Evolutionary conservation across 2,329 filamentous ascomycete species (phyloP).

Genomic region (Cladorrhinum sp.): DNA sequence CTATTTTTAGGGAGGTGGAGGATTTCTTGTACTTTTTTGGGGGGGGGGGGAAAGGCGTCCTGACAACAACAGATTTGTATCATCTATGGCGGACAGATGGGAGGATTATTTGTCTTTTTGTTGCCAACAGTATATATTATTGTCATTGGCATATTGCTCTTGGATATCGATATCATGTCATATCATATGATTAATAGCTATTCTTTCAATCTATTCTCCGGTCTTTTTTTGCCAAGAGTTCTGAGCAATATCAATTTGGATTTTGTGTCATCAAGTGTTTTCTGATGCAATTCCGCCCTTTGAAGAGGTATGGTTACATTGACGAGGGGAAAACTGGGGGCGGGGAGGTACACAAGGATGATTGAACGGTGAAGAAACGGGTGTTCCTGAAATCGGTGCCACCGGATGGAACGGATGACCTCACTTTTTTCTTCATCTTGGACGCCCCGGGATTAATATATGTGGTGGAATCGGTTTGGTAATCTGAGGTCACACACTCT

Average conservation of each 20-base stretch:
- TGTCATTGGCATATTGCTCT: neutral
- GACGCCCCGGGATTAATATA: too few relatives aligned
- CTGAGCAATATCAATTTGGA: neutral
- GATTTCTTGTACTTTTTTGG: neutral
- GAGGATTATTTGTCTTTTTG: neutral
- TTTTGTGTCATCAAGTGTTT: neutral
- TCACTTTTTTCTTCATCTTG: neutral
- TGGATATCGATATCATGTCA: too few relatives aligned
- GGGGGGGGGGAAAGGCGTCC: neutral
- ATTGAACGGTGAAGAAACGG: neutral
- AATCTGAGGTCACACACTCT: neutral
- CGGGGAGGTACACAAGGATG: neutral
- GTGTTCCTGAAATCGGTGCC: neutral
- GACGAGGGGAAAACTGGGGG: neutral
- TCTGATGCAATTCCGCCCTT: neutral
- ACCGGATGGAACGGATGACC: neutral
- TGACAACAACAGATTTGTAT: neutral
- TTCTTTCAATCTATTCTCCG: too few relatives aligned
- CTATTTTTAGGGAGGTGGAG: neutral
- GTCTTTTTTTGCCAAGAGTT: too few relatives aligned
- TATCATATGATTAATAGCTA: neutral
- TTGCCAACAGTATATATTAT: neutral
- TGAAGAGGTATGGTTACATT: neutral
- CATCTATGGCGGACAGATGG: neutral
- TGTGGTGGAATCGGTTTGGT: neutral